These are phyloP conservation scores for Smithsoniella earleae DNA, from an alignment of 163 green algal species.

Conservation along the genomic window DNA sequence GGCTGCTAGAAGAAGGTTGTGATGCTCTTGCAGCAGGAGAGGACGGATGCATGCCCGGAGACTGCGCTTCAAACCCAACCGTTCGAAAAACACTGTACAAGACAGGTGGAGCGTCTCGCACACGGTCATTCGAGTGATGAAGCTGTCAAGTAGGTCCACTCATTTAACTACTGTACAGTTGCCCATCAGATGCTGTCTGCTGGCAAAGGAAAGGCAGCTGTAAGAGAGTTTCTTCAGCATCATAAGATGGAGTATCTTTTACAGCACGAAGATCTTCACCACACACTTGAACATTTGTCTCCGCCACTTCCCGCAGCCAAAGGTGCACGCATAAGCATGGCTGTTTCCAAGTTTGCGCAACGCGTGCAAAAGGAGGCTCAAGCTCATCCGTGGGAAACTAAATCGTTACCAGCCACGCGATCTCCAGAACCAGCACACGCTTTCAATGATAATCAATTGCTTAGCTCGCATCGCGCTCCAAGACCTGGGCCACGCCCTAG, in stretches of 20 bases:
- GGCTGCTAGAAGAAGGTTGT: conserved; percentile 18
- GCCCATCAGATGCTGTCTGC: conserved; percentile 22
- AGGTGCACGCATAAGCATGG: background rate
- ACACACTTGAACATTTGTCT: conserved; percentile 16
- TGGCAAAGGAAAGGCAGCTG: background rate
- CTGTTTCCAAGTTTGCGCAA: background rate
- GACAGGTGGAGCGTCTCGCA: conserved; percentile 11
- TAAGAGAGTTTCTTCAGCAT: background rate
- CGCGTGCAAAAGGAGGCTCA: too few species aligned
- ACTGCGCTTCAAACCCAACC: conserved; percentile 24
- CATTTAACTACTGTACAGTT: too few species aligned
- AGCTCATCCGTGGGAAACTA: too few species aligned
- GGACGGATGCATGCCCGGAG: conserved; percentile 18
- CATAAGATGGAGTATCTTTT: background rate
- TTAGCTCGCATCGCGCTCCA: too few species aligned
- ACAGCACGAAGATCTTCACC: conserved; percentile 21
- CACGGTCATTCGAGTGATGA: background rate
- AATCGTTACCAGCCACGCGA: too few species aligned
- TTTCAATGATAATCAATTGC: too few species aligned
- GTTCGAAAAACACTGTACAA: conserved; percentile 29
- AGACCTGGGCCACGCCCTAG: too few species aligned
- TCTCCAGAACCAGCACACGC: too few species aligned
- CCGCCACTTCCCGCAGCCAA: background rate
- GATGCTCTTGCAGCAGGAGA: conserved; percentile 12
- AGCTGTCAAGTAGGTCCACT: too few species aligned